Evolutionary conservation across 305 asterid genomes (phyloP).

Genomic region (Fraxinus nigra): DNA sequence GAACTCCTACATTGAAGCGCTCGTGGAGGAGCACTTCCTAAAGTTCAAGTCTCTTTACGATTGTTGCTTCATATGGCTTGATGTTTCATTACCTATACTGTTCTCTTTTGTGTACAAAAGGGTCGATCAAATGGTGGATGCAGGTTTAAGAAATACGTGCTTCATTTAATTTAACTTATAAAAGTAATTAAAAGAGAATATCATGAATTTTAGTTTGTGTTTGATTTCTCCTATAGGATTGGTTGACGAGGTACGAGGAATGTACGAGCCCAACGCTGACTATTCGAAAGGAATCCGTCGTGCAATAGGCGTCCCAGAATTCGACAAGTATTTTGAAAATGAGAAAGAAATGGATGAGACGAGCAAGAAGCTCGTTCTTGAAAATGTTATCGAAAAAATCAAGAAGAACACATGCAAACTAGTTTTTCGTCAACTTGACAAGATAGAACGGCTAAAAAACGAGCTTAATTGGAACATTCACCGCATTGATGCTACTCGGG

Average conservation of each 20-base stretch:
- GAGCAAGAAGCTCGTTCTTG: constrained; percentile 11
- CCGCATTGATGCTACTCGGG: constrained; percentile 29
- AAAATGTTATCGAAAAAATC: constrained; percentile 12
- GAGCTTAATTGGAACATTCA: constrained; percentile 24
- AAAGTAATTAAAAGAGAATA: background rate
- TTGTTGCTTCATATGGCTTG: constrained; percentile 23
- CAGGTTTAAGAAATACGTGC: background rate
- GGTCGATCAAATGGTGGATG: constrained; percentile 27
- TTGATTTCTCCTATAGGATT: background rate
- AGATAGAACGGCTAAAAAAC: constrained; percentile 16
- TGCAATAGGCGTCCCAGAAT: constrained; percentile 31
- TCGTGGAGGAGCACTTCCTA: background rate
- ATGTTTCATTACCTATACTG: constrained; percentile 14
- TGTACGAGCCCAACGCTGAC: constrained; percentile 12
- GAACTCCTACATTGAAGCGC: constrained; percentile 28
- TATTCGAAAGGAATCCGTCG: constrained; percentile 20
- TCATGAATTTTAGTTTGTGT: background rate
- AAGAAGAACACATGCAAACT: constrained; percentile 26
- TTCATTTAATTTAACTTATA: background rate
- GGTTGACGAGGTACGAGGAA: constrained; percentile 23
- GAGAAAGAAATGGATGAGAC: constrained; percentile 13
- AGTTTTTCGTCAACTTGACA: constrained; percentile 20
- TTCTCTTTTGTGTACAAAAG: constrained; percentile 15
- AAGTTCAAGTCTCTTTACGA: constrained; percentile 6
- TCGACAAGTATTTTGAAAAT: constrained; percentile 19